Base-by-base conservation (phyloP, 441 rosid species). In the Lepidium campestre region DNA sequence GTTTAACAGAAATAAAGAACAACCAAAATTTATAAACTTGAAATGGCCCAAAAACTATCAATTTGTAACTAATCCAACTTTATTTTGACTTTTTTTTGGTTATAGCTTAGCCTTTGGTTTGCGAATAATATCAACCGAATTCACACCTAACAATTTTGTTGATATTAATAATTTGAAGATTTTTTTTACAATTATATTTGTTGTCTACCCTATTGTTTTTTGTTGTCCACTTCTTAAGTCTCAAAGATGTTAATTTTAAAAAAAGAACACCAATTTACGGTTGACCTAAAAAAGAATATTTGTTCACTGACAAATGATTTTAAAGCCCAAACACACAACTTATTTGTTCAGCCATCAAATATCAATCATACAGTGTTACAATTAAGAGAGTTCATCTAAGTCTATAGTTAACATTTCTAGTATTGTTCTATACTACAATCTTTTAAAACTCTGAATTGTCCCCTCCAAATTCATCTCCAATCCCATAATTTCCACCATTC, bases 401-500 rank as follows among this genome's bases (percentile, higher is more conserved):
- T 6, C 11, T 58, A 25, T 17, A 64, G 36, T 18, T 50, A 64
- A 12, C 29, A 14, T 63, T 23, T 39, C 29, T 37, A 37, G 0
- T 17, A 9, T 39, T 17, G 58, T 27, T 64, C 35, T 49, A 25
- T 22, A 49, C 67, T 9, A 35, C 54, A 47, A 18, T 19, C 29
- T 34, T 44, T 17, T 56, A 1, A 13, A 23, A 55, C 27, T 34
- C 15, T 0, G 20, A 37, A 31, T n/a, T 47, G 35, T 73, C 52
- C 83, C 71, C 79, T 81, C 46, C 54, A 74, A 74, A 55, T 76
- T 85, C 87, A 85, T 86, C 70, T 83, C 91, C 23, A 69, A 45
- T 40, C 88, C 96, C 32, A 91, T 40, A 47, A 67, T 76, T 57
- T 77, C 75, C 25, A 80, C 88, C 85, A 86, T 82, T 31, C 69